phyloP scores from a whole-genome alignment of 345 rosid genomes.

The Rubroshorea leprosula region DNA sequence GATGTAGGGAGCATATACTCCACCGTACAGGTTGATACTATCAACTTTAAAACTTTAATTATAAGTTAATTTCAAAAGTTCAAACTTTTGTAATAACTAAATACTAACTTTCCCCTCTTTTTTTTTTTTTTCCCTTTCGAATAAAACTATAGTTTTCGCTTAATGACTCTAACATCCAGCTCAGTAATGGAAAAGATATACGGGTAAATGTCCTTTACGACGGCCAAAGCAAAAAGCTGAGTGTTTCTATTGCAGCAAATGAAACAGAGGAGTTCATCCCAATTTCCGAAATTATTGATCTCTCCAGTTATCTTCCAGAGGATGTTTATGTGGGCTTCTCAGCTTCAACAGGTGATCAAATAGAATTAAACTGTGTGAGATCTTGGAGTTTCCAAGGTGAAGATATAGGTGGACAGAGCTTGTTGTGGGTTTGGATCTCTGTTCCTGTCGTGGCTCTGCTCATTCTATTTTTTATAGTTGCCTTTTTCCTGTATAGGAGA shows the following conservation, averaged over 20 bases:
- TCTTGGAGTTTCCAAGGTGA: slow-evolving; percentile 48
- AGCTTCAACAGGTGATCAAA: slow-evolving; percentile 43
- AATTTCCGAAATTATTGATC: slow-evolving; percentile 38
- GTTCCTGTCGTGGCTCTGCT: slow-evolving; percentile 17
- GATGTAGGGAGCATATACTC: slow-evolving; percentile 48
- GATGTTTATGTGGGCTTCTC: slow-evolving; percentile 56
- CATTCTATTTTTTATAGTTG: slow-evolving; percentile 13
- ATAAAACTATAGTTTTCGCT: neutral
- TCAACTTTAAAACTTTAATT: too few relatives aligned
- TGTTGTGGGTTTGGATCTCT: slow-evolving; percentile 38
- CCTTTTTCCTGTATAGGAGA: slow-evolving; percentile 21
- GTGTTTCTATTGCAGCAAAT: slow-evolving; percentile 34
- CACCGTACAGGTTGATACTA: slow-evolving; percentile 31
- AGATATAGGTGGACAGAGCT: slow-evolving; percentile 22
- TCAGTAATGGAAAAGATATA: neutral
- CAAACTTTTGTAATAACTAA: too few relatives aligned
- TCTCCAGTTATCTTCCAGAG: slow-evolving; percentile 44
- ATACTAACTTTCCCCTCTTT: too few relatives aligned
- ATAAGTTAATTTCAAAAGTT: too few relatives aligned
- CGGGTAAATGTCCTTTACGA: slow-evolving; percentile 34
- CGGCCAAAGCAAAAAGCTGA: slow-evolving; percentile 36
- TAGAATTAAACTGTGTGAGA: slow-evolving; percentile 43
- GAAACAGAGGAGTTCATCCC: slow-evolving; percentile 15
- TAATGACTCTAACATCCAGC: neutral
- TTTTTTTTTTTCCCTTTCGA: too few relatives aligned